phyloP scores from a whole-genome alignment of 2,329 filamentous ascomycete species.

The Colletotrichum tamarilloi region DNA sequence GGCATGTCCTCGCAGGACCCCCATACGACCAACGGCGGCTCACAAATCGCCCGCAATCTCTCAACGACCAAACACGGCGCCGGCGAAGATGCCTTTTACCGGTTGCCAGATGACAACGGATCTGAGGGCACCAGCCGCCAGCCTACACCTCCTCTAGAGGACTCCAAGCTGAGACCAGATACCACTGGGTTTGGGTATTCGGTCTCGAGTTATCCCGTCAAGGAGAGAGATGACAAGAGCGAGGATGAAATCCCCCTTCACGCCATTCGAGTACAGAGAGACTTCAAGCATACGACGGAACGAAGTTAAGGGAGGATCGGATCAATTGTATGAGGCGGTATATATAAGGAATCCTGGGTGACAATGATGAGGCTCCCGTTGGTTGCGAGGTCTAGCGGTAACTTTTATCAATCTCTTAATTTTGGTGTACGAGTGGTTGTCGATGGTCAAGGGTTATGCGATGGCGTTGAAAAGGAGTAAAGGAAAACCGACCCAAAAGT shows the following conservation, averaged over 20 bases:
- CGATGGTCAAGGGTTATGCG: background rate
- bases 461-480: background rate
- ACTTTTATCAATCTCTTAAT: background rate
- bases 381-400: background rate
- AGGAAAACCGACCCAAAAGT: background rate
- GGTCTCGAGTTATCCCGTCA: conserved; percentile 44
- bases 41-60: conserved; percentile 8
- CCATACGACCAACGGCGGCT: conserved; percentile 2
- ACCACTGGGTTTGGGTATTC: conserved; percentile 42
- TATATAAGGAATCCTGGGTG: no score
- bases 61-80: conserved; percentile 23
- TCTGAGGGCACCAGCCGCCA: conserved; percentile 38
- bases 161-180: conserved; percentile 46
- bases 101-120: conserved; percentile 45
- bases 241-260: conserved; percentile 52
- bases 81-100: conserved; percentile 42
- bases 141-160: conserved; percentile 11
- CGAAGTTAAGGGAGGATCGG: background rate
- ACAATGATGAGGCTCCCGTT: background rate
- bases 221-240: conserved; percentile 41
- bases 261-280: conserved; percentile 50
- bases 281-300: conserved; percentile 45
- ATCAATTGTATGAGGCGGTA: background rate
- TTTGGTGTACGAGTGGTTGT: background rate
- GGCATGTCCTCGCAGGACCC: conserved; percentile 30